Base-by-base conservation (phyloP, 257 asterid genomes). In the Ilex aquifolium region DNA sequence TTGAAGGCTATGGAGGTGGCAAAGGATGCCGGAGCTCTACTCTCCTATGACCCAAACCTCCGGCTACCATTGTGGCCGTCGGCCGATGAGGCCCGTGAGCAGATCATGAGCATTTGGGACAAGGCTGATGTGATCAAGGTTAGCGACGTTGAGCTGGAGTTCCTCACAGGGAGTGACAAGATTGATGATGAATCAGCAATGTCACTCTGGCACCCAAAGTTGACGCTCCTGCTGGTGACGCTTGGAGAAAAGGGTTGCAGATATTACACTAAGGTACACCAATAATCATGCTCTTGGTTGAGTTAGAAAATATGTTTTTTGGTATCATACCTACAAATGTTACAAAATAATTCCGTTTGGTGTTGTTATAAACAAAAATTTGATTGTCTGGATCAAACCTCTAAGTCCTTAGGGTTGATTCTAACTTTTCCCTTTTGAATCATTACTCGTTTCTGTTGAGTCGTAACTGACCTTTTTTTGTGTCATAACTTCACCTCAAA, bases 1-100 rank as follows among this genome's bases (percentile, higher is more conserved):
- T 51, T 91, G 74, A 88, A 83, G 77, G 98, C 98, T 31, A 91
- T 91, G 98, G 85, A 86, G 13, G 98, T 66, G 71, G 98, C 98
- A 27, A 91, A 82, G 78, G 78, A 76, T 2, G 96, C 92, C 0
- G 98, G 98, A 17, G 96, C 95, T n/a, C 71, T 91, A 73, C 88
- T 91, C 36, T 88, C 98, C 0, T 91, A 91, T 59, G 98, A 91
- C 71, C 98, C 98, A 6, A 91, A 91, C 68, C 95, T 91, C 56
- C 72, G 96, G 32, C 79, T 88, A 17, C 96, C 96, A 0, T 78
- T 91, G 11, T 91, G 96, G 98, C 80, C 96, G 0, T 91, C 98
- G 0, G 82, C 84, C 0, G 77, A 80, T 61, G 88, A 86, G 61
- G 98, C 98, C 0, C 84, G 82, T 31, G 80, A 83, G 73, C 95